Base-by-base conservation (phyloP, 2,329 filamentous ascomycete species). In the Stenocarpella maydis region DNA sequence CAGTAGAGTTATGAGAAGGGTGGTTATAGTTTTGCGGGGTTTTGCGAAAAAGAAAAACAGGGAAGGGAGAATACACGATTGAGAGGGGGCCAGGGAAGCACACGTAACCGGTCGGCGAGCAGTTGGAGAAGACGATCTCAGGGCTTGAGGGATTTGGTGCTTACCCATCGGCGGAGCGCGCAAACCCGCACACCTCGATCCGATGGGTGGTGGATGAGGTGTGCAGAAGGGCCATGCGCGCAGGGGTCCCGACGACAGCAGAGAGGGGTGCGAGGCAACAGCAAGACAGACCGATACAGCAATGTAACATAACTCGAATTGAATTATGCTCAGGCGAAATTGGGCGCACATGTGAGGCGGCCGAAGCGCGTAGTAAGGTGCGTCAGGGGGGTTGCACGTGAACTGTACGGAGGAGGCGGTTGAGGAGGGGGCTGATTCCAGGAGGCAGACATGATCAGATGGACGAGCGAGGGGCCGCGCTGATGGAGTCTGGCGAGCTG, bases 251-350 rank as follows among this genome's bases (percentile, higher is more conserved):
- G 15, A 26, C 19, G 41, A 39, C 37, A n/a, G 17, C 43, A 24
- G 47, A 24, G 47, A 37, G 41, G 26, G n/a, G 47, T 37, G 63
- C 61, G 65, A 69, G 65, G 69, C 65, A 68, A 70, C 69, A 67
- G 39, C 50, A 64, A 68, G 60, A 67, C 64, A 70, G 69, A 70
- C 69, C 47, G 47, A 45, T 58, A 70, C 69, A 70, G 69, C 69
- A 70, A 70, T 70, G 65, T 70, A 70, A 68, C 69, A 68, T 68
- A 52, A 55, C 41, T 65, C 49, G 43, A 67, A n/a, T 49, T 37
- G 43, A 49, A 39, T 24, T 58, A 28, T 58, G 41, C 52, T 15
- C 14, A 26, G 28, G 41, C n/a, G 41, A 45, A 60, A 17, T 19
- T 17, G 31, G 43, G 10, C 12, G 24, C 55, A n/a, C n/a, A 28